Conservation (phyloP, 208 protist species). For the Trypanosoma boissoni region DNA sequence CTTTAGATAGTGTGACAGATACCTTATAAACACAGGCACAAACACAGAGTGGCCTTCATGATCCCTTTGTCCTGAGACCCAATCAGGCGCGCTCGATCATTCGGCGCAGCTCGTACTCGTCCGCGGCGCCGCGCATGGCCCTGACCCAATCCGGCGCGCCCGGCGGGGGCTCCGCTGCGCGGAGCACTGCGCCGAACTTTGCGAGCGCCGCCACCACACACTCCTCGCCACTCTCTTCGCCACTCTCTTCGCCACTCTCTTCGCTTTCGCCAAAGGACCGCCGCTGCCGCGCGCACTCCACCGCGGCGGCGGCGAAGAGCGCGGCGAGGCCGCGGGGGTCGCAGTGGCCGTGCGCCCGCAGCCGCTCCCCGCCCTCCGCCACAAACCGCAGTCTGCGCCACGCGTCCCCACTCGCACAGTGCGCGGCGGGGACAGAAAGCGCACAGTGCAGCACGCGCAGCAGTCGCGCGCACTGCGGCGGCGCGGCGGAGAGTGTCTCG, state of each 20-base stretch:
- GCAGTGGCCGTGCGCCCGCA: conserved; percentile 23
- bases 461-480: background rate
- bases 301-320: conserved; percentile 25
- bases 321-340: conserved; percentile 9
- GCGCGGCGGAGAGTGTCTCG: conserved; percentile 7
- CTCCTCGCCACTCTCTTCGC: conserved; percentile 14
- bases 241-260: background rate
- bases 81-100: no score
- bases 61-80: no score
- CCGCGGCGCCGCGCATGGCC: conserved; percentile 27
- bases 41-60: no score
- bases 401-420: conserved; percentile 21
- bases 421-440: conserved; percentile 27
- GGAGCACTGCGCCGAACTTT: conserved; percentile 29
- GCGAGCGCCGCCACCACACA: conserved; percentile 35
- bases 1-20: no score
- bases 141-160: no score
- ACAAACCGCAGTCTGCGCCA: conserved; percentile 28
- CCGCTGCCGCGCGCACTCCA: conserved; percentile 3
- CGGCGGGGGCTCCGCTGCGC: background rate
- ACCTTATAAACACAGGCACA: no score
- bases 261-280: background rate
- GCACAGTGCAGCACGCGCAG: conserved; percentile 1
- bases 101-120: conserved; percentile 53
- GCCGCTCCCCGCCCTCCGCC: conserved; percentile 28